Evolutionary conservation across 2,329 filamentous ascomycete genomes (phyloP).

Genomic region (Claviceps lovelessii): DNA sequence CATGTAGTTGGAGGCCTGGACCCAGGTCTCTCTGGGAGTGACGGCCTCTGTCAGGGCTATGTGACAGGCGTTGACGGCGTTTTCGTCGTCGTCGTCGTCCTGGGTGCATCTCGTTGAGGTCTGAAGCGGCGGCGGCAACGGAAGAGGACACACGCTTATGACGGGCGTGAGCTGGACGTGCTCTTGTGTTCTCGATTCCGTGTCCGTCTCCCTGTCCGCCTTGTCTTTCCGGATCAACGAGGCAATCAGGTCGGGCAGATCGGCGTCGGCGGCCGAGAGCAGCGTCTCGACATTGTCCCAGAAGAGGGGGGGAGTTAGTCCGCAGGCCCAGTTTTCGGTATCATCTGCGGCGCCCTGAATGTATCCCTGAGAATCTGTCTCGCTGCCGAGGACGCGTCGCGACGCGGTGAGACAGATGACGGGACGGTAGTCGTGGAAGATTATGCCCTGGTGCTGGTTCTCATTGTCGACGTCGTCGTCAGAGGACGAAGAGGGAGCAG

Average conservation of each 20-base stretch:
- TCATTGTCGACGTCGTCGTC: neutral
- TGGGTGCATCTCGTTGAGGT: neutral
- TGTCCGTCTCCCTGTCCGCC: neutral
- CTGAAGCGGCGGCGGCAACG: conserved; percentile 8
- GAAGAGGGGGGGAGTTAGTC: conserved; percentile 64
- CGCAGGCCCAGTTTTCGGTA: conserved; percentile 79
- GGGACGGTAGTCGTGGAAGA: conserved; percentile 49
- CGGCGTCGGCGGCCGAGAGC: conserved; percentile 49
- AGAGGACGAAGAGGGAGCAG: conserved; percentile 5
- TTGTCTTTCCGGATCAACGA: conserved; percentile 15
- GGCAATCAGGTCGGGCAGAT: conserved; percentile 38
- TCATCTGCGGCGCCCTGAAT: conserved; percentile 94
- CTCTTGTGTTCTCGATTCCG: neutral
- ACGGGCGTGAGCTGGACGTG: conserved; percentile 19
- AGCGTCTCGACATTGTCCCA: conserved; percentile 55
- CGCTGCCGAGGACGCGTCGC: conserved; percentile 51
- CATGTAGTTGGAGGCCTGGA: conserved; percentile 25
- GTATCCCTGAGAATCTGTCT: conserved; percentile 51
- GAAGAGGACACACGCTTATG: conserved; percentile 24
- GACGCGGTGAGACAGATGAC: conserved; percentile 81
- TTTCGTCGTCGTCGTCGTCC: neutral
- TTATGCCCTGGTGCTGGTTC: conserved; percentile 3
- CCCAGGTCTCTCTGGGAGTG: conserved; percentile 30
- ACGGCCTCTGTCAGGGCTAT: conserved; percentile 29
- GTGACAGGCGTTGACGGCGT: conserved; percentile 17